Base-by-base conservation (phyloP, 1,139 yeast genomes). In the Saccharomycopsis phalli region DNA sequence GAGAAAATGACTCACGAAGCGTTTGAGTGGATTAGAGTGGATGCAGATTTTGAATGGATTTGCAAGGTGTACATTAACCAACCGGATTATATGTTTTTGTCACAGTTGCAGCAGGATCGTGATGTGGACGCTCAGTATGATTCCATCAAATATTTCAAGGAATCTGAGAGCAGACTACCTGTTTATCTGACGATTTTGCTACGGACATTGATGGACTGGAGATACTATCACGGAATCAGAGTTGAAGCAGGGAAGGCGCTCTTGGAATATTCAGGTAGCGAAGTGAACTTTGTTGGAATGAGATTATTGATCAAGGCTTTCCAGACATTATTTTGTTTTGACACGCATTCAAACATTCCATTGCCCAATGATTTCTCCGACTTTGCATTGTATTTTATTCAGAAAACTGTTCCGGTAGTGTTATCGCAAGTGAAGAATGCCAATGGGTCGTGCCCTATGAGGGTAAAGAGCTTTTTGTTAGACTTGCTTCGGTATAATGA, bases 1-100 rank as follows among this genome's bases (percentile, higher is more conserved):
- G 88, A 78, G 38, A 60, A 61, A 31, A 69, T 73, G 66, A 68
- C 73, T 36, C 76, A 76, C 51, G 97, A 91, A 55, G 95, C 96
- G 0, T 93, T 87, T 61, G 98, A 93, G 55, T 93, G 99, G 99
- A 70, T 93, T 32, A 69, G 99, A 51, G 86, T 88, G 7, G 99
- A 93, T 61, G 88, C 96, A 0, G 99, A 93, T 59, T 83, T 81
- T 54, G 98, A 93, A 58, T 93, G 99, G 99, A 81, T 93, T 38
- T 86, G 94, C 44, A 74, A 73, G 49, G 66, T 84, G 22, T 71
- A 78, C 47, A 76, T 93, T 28, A 82, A 80, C 50, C 96, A 88
- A 58, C 95, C 95, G 0, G 97, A 87, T 54, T 83, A 86, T 55
- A 93, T 91, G 96, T 91, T 74, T 58, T 86, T 87, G 1, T 82